Evolutionary conservation across 2,329 filamentous ascomycete genomes (phyloP).

Genomic region (Fusarium heterosporum): DNA sequence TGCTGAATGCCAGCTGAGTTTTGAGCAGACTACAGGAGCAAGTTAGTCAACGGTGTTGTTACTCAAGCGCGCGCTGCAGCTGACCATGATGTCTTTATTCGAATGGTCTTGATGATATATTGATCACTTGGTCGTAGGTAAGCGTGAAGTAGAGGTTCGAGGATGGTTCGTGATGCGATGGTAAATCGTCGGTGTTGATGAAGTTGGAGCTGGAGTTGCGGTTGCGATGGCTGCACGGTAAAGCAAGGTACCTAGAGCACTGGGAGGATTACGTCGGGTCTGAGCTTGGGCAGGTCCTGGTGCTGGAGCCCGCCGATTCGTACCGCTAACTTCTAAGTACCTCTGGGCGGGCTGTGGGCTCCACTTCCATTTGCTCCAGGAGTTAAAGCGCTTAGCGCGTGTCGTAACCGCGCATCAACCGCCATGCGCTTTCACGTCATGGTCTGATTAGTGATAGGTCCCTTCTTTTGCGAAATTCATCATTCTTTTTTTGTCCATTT

Average conservation of each 20-base stretch:
- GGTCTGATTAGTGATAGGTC: constrained; percentile 11
- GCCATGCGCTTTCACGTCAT: constrained; percentile 38
- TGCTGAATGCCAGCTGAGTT: constrained; percentile 99
- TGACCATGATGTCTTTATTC: constrained; percentile 40
- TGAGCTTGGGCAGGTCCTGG: constrained; percentile 34
- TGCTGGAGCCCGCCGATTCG: constrained; percentile 31
- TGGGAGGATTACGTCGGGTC: constrained; percentile 42
- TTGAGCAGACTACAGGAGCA: constrained; percentile 81
- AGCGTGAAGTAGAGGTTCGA: neutral
- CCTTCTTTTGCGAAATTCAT: constrained; percentile 22
- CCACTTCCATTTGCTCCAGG: neutral
- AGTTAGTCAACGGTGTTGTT: constrained; percentile 43
- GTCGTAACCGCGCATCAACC: constrained; percentile 29
- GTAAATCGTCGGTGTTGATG: constrained; percentile 30
- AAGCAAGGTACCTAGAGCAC: constrained; percentile 29
- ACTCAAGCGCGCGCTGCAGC: constrained; percentile 17
- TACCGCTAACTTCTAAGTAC: constrained; percentile 24
- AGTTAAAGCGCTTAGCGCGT: constrained; percentile 32
- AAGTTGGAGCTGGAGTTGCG: constrained; percentile 27
- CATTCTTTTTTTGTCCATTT: constrained; percentile 4
- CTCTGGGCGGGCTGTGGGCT: constrained; percentile 13
- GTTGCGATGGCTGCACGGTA: constrained; percentile 35
- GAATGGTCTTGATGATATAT: neutral
- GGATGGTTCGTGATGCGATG: constrained; percentile 24
- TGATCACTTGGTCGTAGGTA: neutral